phyloP scores from a whole-genome alignment of 495 filamentous ascomycete species.

The Penicillium chermesinum region DNA sequence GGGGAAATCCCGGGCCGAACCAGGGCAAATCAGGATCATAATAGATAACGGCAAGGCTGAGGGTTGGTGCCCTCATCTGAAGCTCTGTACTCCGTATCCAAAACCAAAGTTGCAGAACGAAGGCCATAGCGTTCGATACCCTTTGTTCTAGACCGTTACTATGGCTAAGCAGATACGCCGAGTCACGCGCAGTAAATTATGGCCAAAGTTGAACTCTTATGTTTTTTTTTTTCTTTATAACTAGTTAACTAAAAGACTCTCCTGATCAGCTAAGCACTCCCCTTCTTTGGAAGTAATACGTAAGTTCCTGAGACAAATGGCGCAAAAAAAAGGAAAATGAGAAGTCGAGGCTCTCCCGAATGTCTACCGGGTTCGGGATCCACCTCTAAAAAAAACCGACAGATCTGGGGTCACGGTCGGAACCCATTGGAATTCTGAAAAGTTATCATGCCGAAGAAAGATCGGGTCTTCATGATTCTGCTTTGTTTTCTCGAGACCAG shows the following conservation, averaged over 20 bases:
- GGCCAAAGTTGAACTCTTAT: slow-evolving; percentile 2
- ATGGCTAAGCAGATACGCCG: background rate
- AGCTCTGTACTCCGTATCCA: background rate
- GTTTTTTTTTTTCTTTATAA: background rate
- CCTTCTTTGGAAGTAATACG: slow-evolving; percentile 9
- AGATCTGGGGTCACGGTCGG: slow-evolving; percentile 19
- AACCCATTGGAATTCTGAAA: background rate
- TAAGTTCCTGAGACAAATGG: slow-evolving; percentile 20
- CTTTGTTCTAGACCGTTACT: slow-evolving; percentile 12
- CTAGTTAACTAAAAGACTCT: background rate
- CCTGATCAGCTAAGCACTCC: slow-evolving; percentile 17
- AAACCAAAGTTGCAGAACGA: background rate
- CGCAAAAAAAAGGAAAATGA: slow-evolving; percentile 13
- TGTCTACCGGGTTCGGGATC: slow-evolving; percentile 24
- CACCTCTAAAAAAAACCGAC: slow-evolving; percentile 23
- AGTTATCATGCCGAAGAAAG: background rate
- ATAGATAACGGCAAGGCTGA: slow-evolving; percentile 5
- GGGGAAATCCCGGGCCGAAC: slow-evolving; percentile 4
- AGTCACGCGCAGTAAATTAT: slow-evolving; percentile 19
- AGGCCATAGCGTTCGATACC: background rate
- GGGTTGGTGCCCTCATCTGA: background rate
- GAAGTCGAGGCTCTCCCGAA: slow-evolving; percentile 18
- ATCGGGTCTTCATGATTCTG: background rate
- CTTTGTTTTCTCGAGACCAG: too few species aligned
- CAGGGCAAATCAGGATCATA: slow-evolving; percentile 5